Percentiles rank a stretch among this genome's conserved stretches.
phyloP scores from a whole-genome alignment of 108 stramenopile species.

The Cyclotella atomus region DNA sequence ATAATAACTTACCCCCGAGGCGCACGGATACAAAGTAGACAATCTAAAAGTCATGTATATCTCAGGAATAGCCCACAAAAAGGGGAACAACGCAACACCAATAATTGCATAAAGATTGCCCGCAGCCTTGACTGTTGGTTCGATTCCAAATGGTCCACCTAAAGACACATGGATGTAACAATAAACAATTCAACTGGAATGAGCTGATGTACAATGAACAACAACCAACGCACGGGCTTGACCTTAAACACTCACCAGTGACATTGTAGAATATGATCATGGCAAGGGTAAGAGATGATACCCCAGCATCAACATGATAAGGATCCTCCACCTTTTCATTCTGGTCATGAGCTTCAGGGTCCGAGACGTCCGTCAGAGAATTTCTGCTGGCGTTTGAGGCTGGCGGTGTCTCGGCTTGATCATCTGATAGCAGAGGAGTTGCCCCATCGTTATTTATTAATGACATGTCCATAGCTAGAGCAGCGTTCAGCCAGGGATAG shows the following conservation, averaged over 20 bases:
- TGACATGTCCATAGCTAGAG: too few species aligned
- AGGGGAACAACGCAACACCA: conserved; percentile 80
- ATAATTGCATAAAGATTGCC: conserved; percentile 86
- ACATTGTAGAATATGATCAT: conserved; percentile 40
- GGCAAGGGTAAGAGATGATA: conserved; percentile 23
- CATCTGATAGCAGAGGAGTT: not conserved
- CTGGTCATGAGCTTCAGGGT: too few species aligned
- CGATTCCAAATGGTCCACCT: conserved; percentile 93
- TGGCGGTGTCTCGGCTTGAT: not conserved
- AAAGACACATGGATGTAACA: not conserved
- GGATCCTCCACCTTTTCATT: too few species aligned
- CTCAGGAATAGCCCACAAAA: conserved; percentile 95
- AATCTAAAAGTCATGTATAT: conserved; percentile 91
- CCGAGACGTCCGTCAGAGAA: too few species aligned
- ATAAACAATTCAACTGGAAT: not conserved
- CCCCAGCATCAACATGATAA: not conserved
- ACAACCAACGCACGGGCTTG: not conserved
- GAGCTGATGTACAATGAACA: too few species aligned
- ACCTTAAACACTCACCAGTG: conserved; percentile 4
- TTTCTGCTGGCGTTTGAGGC: too few species aligned
- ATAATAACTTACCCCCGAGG: conserved; percentile 60
- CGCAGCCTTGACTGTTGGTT: conserved; percentile 81
- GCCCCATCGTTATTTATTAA: not conserved
- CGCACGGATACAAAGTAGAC: conserved; percentile 88
- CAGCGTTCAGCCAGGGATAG: too few species aligned